Evolutionary conservation across 805 yeast species (phyloP).

Genomic region (Blastobotrys parvus): DNA sequence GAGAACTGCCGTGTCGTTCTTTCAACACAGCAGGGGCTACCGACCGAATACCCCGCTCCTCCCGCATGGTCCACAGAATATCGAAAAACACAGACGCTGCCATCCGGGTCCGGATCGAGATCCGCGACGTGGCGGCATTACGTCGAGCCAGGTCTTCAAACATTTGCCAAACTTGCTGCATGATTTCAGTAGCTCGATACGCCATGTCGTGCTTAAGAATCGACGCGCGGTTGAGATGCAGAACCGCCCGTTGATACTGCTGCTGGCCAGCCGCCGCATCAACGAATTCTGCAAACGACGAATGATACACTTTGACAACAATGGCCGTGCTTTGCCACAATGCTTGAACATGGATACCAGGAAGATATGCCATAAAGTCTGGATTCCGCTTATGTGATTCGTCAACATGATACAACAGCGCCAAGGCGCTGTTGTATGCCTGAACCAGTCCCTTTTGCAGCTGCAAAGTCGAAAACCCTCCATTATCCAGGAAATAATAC

Average conservation of each 20-base stretch:
- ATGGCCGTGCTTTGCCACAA: constrained; percentile 92
- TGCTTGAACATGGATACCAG: constrained; percentile 64
- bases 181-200: constrained; percentile 84
- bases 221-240: constrained; percentile 65
- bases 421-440: constrained; percentile 71
- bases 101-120: constrained; percentile 69
- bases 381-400: constrained; percentile 51
- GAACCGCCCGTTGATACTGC: constrained; percentile 31
- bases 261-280: constrained; percentile 67
- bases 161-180: constrained; percentile 89
- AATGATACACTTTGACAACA: constrained; percentile 69
- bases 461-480: constrained; percentile 40
- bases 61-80: constrained; percentile 73
- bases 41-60: constrained; percentile 69
- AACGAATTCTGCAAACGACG: constrained; percentile 56
- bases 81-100: constrained; percentile 91
- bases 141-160: constrained; percentile 36
- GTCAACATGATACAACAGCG: constrained; percentile 59
- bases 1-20: constrained; percentile 12
- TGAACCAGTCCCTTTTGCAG: constrained; percentile 64
- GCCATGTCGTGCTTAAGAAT: constrained; percentile 88
- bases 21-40: constrained; percentile 29
- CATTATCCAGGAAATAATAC: constrained; percentile 66
- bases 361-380: constrained; percentile 65
- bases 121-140: constrained; percentile 8